Evolutionary conservation across 768 basidiomycete genomes (phyloP).

Genomic region (Psilocybe subaeruginosa): DNA sequence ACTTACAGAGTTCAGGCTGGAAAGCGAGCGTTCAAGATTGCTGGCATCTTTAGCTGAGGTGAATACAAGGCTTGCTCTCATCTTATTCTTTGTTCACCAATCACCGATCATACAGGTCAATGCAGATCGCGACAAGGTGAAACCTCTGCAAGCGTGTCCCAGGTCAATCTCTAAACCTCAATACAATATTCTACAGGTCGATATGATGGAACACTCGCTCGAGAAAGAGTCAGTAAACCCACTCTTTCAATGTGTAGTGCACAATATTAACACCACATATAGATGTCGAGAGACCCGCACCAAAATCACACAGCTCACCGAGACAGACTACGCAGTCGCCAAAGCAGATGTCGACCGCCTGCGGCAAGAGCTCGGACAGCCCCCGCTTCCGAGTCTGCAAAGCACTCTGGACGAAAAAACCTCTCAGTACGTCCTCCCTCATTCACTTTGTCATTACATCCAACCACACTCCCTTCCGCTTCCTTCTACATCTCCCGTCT

Average conservation of each 20-base stretch:
- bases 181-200: constrained; percentile 42
- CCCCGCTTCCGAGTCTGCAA: constrained; percentile 73
- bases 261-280: not conserved
- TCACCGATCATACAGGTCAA: constrained; percentile 54
- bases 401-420: constrained; percentile 74
- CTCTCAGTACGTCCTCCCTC: constrained; percentile 40
- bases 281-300: constrained; percentile 70
- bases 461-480: too few species aligned
- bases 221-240: constrained; percentile 61
- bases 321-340: constrained; percentile 75
- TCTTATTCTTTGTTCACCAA: not conserved
- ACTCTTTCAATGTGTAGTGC: constrained; percentile 8
- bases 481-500: too few species aligned
- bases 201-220: constrained; percentile 68
- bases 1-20: constrained; percentile 49
- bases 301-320: constrained; percentile 69
- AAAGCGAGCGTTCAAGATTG: constrained; percentile 74
- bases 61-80: constrained; percentile 16
- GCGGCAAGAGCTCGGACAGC: constrained; percentile 75
- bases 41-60: constrained; percentile 74
- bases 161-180: constrained; percentile 5
- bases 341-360: constrained; percentile 80
- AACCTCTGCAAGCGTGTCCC: not conserved
- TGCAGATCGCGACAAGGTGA: constrained; percentile 77
- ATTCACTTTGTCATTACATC: too few species aligned